These are phyloP conservation scores for Boletellus emodensis DNA, from an alignment of 768 basidiomycete species.

Conservation along the genomic window DNA sequence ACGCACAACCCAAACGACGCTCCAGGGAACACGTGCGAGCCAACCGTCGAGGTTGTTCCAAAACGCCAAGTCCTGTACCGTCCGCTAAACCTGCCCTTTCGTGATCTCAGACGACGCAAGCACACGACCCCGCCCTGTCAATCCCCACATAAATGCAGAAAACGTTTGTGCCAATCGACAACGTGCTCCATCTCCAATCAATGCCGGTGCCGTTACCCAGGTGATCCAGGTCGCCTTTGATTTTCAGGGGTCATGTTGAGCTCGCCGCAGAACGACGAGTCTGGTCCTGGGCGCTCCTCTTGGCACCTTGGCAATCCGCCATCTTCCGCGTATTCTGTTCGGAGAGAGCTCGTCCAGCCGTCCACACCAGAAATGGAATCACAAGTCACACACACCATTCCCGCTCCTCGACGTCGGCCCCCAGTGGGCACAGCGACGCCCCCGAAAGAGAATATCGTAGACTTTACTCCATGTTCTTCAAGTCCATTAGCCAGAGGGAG, in stretches of 20 bases:
- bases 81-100: neutral
- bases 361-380: neutral
- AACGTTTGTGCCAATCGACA: neutral
- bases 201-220: conserved; percentile 3
- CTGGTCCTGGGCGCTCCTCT: neutral
- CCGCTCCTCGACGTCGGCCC: neutral
- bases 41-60: conserved; percentile 10
- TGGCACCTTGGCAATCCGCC: neutral
- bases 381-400: neutral
- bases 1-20: conserved; percentile 9
- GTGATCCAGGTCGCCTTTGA: neutral
- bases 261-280: conserved; percentile 9
- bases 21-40: neutral
- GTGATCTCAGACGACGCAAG: neutral
- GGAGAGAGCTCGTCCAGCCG: neutral
- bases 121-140: neutral
- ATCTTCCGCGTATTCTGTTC: neutral
- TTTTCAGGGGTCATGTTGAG: conserved; percentile 1
- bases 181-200: neutral
- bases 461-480: conserved; percentile 4
- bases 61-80: neutral
- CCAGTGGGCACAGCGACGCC: neutral
- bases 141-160: neutral
- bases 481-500: neutral
- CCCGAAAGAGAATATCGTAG: conserved; percentile 3